Percentiles rank a stretch among this genome's conserved stretches.
phyloP scores from a whole-genome alignment of 2,329 filamentous ascomycete species.

The Neofusicoccum sp. region DNA sequence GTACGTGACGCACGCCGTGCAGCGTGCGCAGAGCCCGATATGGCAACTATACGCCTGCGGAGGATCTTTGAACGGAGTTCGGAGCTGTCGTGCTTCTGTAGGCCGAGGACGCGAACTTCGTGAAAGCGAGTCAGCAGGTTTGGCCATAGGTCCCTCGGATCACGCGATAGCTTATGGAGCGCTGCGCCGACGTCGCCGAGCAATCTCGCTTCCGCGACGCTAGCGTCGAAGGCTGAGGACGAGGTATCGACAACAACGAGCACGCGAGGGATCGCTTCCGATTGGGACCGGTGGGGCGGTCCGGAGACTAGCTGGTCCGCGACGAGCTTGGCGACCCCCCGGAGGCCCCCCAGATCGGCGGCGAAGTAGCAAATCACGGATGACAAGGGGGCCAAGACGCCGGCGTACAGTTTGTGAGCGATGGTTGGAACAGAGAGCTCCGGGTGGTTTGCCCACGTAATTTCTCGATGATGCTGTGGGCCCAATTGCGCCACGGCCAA shows the following conservation, averaged over 20 bases:
- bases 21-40: constrained; percentile 14
- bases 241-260: constrained; percentile 31
- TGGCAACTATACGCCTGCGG: constrained; percentile 13
- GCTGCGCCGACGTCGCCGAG: constrained; percentile 17
- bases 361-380: constrained; percentile 32
- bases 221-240: constrained; percentile 26
- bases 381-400: constrained; percentile 29
- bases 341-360: constrained; percentile 29
- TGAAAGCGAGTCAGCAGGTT: constrained; percentile 20
- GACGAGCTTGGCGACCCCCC: constrained; percentile 28
- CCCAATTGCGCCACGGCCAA: neutral
- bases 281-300: constrained; percentile 23
- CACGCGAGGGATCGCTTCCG: constrained; percentile 25
- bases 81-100: constrained; percentile 13
- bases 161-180: neutral
- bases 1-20: neutral
- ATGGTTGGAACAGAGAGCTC: constrained; percentile 7
- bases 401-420: constrained; percentile 23
- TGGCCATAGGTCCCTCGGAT: neutral
- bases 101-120: constrained; percentile 24
- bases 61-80: constrained; percentile 15
- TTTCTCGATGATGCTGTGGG: neutral
- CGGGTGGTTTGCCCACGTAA: neutral
- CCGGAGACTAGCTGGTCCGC: constrained; percentile 24
- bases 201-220: constrained; percentile 23